phyloP scores from a whole-genome alignment of 257 asterid genomes.

The Haberlea rhodopensis region DNA sequence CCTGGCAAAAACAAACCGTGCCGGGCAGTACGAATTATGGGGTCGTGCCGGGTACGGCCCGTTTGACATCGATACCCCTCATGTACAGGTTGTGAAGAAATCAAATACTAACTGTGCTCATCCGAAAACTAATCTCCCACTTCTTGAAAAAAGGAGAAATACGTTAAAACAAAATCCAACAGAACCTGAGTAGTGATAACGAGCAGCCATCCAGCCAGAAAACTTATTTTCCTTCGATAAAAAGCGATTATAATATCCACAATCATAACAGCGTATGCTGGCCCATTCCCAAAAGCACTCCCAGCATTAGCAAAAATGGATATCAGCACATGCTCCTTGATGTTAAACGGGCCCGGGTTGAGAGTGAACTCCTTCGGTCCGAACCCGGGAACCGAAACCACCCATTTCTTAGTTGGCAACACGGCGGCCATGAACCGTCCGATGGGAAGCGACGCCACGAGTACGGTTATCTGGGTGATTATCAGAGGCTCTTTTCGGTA shows the following conservation, averaged over 20 bases:
- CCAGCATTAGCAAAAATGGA: constrained; percentile 83
- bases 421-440: constrained; percentile 79
- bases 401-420: constrained; percentile 48
- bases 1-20: too few species aligned
- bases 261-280: constrained; percentile 76
- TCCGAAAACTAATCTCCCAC: too few species aligned
- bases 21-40: too few species aligned
- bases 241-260: constrained; percentile 65
- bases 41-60: too few species aligned
- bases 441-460: constrained; percentile 64
- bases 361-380: constrained; percentile 48
- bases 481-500: constrained; percentile 65
- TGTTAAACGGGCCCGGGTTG: constrained; percentile 83
- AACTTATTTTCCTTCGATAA: constrained; percentile 57
- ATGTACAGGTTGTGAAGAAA: too few species aligned
- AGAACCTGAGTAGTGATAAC: constrained; percentile 72
- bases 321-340: constrained; percentile 77
- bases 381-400: constrained; percentile 40
- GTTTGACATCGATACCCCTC: too few species aligned
- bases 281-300: constrained; percentile 64
- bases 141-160: too few species aligned
- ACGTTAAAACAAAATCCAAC: neutral
- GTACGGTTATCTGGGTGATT: constrained; percentile 62
- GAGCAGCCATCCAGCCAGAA: constrained; percentile 65
- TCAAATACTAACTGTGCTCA: too few species aligned